Conservation (phyloP, 441 rosid species). For the Pelargonium australe region DNA sequence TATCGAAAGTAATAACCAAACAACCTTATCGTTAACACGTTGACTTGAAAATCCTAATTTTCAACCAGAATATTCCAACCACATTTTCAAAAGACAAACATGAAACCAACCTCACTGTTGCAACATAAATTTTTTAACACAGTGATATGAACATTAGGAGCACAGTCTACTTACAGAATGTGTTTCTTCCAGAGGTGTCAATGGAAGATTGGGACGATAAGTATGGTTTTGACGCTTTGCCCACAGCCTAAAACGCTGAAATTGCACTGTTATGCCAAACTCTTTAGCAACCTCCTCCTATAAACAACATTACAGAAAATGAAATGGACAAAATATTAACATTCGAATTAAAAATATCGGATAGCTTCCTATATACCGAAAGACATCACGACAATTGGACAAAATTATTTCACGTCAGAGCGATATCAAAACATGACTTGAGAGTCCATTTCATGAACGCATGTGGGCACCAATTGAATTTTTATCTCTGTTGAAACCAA, state of each 20-base stretch:
- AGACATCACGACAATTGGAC: too few species aligned
- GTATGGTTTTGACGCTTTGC: slow-evolving; percentile 50
- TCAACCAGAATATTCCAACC: neutral
- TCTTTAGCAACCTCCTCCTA: slow-evolving; percentile 49
- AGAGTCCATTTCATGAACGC: too few species aligned
- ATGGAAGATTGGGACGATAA: slow-evolving; percentile 44
- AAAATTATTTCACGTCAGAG: too few species aligned
- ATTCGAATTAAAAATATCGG: too few species aligned
- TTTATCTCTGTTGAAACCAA: too few species aligned
- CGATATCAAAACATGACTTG: too few species aligned
- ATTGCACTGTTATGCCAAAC: slow-evolving; percentile 42
- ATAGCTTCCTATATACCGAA: too few species aligned
- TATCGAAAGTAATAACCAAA: neutral
- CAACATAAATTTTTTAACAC: neutral
- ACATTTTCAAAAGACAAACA: neutral
- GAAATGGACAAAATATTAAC: too few species aligned
- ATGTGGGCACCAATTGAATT: too few species aligned
- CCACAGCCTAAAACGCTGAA: slow-evolving; percentile 53
- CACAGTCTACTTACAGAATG: slow-evolving; percentile 30
- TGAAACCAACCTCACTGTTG: neutral
- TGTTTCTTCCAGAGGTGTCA: slow-evolving; percentile 36
- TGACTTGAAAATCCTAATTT: neutral
- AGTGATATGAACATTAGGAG: neutral
- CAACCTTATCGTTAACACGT: neutral
- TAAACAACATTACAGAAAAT: neutral